Base-by-base conservation (phyloP, 2,329 filamentous ascomycete genomes). In the Thermomyces lanuginosus region DNA sequence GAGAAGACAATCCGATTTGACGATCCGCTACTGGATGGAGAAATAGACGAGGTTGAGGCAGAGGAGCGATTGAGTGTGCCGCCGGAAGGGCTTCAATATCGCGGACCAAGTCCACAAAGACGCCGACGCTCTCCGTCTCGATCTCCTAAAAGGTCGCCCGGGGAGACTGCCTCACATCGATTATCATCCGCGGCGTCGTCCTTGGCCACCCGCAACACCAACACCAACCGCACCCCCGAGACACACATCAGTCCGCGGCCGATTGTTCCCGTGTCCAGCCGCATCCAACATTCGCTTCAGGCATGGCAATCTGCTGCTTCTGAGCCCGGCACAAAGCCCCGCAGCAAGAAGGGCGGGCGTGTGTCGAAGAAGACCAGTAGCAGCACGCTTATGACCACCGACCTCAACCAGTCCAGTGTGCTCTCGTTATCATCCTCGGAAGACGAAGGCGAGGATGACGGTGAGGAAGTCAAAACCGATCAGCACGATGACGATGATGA, bases 381-480 rank as follows among this genome's bases (percentile, higher is more conserved):
- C 30, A 49, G 41, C 19, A 49, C 47, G 4, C 33, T 58, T 36
- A 46, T 44, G 21, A 47, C 47, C 16, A 43, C 42, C 8, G 55
- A 63, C 33, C 43, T 63, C 13, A 51, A 53, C 22, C 48, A 52
- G 8, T 53, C 53, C 5, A 63, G 60, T 34, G 46, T 63, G 7
- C 51, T 63, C 6, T 58, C 52, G 26, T 50, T 63, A 22, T 63
- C 59, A 3, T 63, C 58, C n/a, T 63, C 59, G 0, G 59, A 61
- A 29, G 55, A 58, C 24, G 57, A 50, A 12, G 55, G 55, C 2
- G 49, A 50, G 12, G 44, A 49, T 6, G 34, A 40, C 8, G 32
- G 36, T 15, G 28, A 33, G 13, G 27, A 33, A 13, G n/a, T n/a
- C n/a, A n/a, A n/a, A n/a, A n/a, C n/a, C n/a, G n/a, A n/a, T n/a